phyloP scores from a whole-genome alignment of 148 eudicot species.

The Cornus kousa region DNA sequence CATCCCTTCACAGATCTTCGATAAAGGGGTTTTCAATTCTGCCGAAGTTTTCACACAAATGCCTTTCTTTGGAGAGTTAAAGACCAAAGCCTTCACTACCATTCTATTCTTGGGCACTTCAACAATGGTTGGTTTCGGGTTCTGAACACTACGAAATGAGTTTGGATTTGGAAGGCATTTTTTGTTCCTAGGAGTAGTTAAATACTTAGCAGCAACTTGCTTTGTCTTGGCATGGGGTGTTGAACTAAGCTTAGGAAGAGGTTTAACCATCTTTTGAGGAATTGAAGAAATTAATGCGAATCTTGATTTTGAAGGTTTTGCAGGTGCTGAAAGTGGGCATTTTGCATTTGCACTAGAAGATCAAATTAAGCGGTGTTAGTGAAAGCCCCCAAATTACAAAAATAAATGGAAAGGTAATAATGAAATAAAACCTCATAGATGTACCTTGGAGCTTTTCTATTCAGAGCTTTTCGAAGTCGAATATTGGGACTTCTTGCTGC shows the following conservation, averaged over 20 bases:
- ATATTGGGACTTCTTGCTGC: constrained; percentile 95
- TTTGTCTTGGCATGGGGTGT: constrained; percentile 60
- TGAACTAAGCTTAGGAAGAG: constrained; percentile 31
- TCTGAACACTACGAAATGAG: constrained; percentile 64
- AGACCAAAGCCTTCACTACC: constrained; percentile 60
- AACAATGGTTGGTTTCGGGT: constrained; percentile 36
- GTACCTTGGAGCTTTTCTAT: constrained; percentile 48
- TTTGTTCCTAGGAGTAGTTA: constrained; percentile 78
- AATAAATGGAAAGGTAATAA: not conserved
- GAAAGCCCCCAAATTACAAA: not conserved
- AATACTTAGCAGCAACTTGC: constrained; percentile 90
- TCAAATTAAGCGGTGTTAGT: not conserved
- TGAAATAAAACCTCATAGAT: not conserved
- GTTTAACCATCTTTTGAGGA: constrained; percentile 44
- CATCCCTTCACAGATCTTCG: constrained; percentile 59
- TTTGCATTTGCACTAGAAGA: constrained; percentile 40
- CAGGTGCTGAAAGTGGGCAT: constrained; percentile 84
- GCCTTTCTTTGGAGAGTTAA: constrained; percentile 64
- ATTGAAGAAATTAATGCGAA: constrained; percentile 56
- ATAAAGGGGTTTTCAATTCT: constrained; percentile 58
- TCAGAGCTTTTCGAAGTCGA: constrained; percentile 52
- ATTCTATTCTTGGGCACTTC: constrained; percentile 37
- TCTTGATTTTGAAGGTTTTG: constrained; percentile 73
- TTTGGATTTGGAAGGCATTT: constrained; percentile 34
- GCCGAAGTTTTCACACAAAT: constrained; percentile 34